Evolutionary conservation across 495 filamentous ascomycete genomes (phyloP).

Genomic region (Podospora australis): DNA sequence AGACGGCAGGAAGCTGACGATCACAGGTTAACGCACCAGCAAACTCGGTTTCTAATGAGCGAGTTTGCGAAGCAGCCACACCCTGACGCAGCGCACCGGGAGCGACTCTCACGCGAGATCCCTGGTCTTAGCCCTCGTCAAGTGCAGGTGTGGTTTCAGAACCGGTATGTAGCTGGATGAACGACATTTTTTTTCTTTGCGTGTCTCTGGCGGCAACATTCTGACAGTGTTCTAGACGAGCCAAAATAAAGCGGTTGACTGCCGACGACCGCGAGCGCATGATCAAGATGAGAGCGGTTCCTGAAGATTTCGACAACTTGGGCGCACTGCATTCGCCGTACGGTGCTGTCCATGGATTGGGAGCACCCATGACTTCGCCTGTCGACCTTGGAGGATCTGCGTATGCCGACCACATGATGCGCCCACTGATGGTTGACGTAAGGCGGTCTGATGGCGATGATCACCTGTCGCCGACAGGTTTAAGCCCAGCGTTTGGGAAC

Average conservation of each 20-base stretch:
- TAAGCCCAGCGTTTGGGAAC: constrained; percentile 55
- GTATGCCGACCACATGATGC: constrained; percentile 50
- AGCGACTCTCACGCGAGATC: constrained; percentile 84
- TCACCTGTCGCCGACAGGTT: constrained; percentile 55
- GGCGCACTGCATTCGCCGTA: constrained; percentile 82
- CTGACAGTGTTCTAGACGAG: constrained; percentile 55
- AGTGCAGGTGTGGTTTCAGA: constrained; percentile 99
- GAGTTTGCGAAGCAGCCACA: constrained; percentile 95
- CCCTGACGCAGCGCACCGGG: constrained; percentile 88
- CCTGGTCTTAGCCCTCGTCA: constrained; percentile 89
- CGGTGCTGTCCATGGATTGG: constrained; percentile 47
- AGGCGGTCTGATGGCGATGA: constrained; percentile 49
- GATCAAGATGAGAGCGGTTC: constrained; percentile 86
- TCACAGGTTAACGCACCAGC: constrained; percentile 83
- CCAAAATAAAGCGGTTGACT: constrained; percentile 91
- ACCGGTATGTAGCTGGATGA: constrained; percentile 56
- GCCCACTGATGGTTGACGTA: constrained; percentile 57
- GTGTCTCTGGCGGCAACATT: background rate
- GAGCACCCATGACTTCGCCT: constrained; percentile 51
- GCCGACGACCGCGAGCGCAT: constrained; percentile 90
- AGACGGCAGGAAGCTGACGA: constrained; percentile 18
- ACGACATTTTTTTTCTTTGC: too few relatives aligned
- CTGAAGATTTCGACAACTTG: constrained; percentile 87
- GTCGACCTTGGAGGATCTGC: constrained; percentile 45
- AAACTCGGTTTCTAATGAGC: constrained; percentile 95